phyloP scores from a whole-genome alignment of 2,329 filamentous ascomycete genomes.

The Claviceps sp. region DNA sequence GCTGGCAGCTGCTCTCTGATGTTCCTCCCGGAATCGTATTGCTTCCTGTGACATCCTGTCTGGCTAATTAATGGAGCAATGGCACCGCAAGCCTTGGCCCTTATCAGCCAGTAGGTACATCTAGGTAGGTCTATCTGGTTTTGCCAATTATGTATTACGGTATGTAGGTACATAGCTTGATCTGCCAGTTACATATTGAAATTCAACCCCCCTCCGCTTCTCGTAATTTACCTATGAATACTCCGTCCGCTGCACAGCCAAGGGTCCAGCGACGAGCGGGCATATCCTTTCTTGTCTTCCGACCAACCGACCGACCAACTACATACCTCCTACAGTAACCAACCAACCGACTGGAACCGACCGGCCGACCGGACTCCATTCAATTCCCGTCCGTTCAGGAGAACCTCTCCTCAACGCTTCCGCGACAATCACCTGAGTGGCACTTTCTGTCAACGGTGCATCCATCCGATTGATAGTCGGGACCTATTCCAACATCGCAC shows the following conservation, averaged over 20 bases:
- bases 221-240: too few relatives aligned
- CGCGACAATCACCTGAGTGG: neutral
- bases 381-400: neutral
- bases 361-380: constrained; percentile 1
- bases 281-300: neutral
- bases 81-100: neutral
- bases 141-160: neutral
- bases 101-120: neutral
- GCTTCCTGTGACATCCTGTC: neutral
- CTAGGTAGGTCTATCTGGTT: neutral
- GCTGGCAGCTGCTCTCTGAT: neutral
- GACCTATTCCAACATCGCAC: neutral
- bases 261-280: neutral
- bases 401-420: neutral
- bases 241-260: too few relatives aligned
- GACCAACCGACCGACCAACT: neutral
- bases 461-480: neutral
- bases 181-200: neutral
- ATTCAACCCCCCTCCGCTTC: too few relatives aligned
- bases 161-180: neutral
- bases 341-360: neutral
- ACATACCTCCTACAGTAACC: neutral
- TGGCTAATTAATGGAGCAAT: neutral
- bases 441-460: neutral
- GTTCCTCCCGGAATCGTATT: neutral